A percentile compares a stretch with the other conserved stretches of the same genome.
These are phyloP conservation scores for Pterocarpus santalinus DNA, from an alignment of 306 rosid genomes.

Conservation along the genomic window DNA sequence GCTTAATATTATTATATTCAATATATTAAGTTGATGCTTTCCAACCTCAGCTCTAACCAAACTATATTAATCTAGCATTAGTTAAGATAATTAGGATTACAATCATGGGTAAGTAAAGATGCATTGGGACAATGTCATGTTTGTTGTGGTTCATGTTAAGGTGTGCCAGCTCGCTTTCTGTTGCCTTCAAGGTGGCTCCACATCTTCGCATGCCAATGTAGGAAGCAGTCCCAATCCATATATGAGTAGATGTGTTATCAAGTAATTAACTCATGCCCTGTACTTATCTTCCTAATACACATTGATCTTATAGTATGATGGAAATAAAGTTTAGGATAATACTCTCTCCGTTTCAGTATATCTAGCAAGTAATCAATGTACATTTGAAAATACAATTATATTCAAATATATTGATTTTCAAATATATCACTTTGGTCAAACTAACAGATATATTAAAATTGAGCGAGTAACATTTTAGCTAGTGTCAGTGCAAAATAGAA, in stretches of 20 bases:
- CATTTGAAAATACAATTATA: too few relatives aligned
- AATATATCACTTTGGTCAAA: too few relatives aligned
- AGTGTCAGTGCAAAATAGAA: too few relatives aligned
- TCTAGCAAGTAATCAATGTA: too few relatives aligned
- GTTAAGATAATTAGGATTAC: not conserved
- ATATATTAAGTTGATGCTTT: constrained; percentile 1
- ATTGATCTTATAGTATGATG: too few relatives aligned
- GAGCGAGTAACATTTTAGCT: too few relatives aligned
- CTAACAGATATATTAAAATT: too few relatives aligned
- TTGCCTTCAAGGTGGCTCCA: not conserved
- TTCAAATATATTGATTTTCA: too few relatives aligned
- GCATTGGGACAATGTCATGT: not conserved
- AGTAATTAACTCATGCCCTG: not conserved
- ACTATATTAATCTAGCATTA: not conserved
- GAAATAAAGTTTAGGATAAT: too few relatives aligned
- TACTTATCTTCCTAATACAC: not conserved
- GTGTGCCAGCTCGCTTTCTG: not conserved
- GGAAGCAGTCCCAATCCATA: not conserved
- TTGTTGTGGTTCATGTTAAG: not conserved
- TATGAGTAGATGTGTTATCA: not conserved
- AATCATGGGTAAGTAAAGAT: not conserved
- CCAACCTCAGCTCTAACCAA: not conserved
- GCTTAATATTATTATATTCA: not conserved
- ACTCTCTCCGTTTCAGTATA: too few relatives aligned
- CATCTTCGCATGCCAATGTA: not conserved